Base-by-base conservation (phyloP, 176 grass and related monocot species). In the Saccharum spontaneum region DNA sequence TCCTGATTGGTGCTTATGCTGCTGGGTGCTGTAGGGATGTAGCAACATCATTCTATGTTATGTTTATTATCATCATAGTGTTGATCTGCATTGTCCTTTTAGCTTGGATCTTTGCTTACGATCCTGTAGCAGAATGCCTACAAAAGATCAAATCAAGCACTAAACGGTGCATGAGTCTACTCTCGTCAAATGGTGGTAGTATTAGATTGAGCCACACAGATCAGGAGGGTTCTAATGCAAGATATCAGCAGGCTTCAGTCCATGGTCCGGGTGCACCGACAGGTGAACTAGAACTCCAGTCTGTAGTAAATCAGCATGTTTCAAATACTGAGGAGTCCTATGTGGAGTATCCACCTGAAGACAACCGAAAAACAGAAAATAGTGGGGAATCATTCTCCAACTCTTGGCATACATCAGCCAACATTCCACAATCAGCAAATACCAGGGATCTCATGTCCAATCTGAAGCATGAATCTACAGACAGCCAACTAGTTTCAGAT, bases 1-100 rank as follows among this genome's bases (percentile, higher is more conserved):
- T 22, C 59, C 79, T 90, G 5, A n/a, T 90, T 22, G 67, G n/a
- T 60, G 84, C 88, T 0, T 90, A 86, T 68, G 79, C 84, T 79
- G 79, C 88, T 45, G 88, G 88, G 11, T 65, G 84, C 38, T 87
- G 46, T 43, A 86, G 88, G 17, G 40, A 71, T 65, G 22, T 67
- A 34, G 67, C 28, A 30, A 73, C 73, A 49, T 90, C 84, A 37
- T 59, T 90, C 30, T 86, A 67, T 68, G 74, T 83, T 20, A 8
- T 86, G 31, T 60, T 73, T 59, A 71, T 90, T 36, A 30, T 28
- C 4, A 4, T 90, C 22, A 28, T 83, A 67, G 84, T 90, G 18
- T 83, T 24, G 36, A 46, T 45, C 22, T 90, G 36, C 68, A 46
- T 90, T 73, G 57, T 22, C 8, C 0, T 78, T 55, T 39, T 90